Base-by-base conservation (phyloP, 1,139 yeast species). In the Sugiyamaella novakii region DNA sequence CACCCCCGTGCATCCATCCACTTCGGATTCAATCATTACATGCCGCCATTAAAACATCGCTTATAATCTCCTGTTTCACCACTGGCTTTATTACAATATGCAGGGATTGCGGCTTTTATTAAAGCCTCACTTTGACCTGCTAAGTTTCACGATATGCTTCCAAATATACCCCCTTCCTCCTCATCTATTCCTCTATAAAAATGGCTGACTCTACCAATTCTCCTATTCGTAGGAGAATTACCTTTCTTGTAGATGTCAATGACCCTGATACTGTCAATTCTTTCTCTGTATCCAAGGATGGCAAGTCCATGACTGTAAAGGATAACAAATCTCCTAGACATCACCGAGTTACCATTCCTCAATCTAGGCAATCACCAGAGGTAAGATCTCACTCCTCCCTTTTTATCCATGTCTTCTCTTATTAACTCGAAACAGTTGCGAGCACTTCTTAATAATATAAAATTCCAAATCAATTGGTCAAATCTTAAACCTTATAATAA, bases 381-480 rank as follows among this genome's bases (percentile, higher is more conserved):
- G 46, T 52, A 21, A 12, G 42, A n/a, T n/a, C n/a, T n/a, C n/a
- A n/a, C n/a, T n/a, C n/a, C n/a, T n/a, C n/a, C n/a, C n/a, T n/a
- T n/a, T n/a, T 12, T 2, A 17, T 34, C 11, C 34, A 28, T 1
- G 12, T 5, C 5, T 27, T 33, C 25, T 22, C 28, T 12, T 24
- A 40, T 38, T 34, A 24, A 24, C 40, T 3, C 14, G n/a, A 29
- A 24, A 18, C 29, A 33, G 43, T 38, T 52, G 5, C 45, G 39
- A 14, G 19, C 28, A 5, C 31, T 18, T 18, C 46, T 46, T n/a
- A 8, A 21, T n/a, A 37, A 40, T 15, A 44, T 47, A 3, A 29
- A 50, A 41, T 34, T 63, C 18, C 62, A 60, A 41, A 47, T 64
- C 18, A 48, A 54, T 8, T 66, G 65, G 63, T 53, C 65, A 3